Evolutionary conservation across 768 basidiomycete genomes (phyloP).

Genomic region (Holtermannia corniformis): DNA sequence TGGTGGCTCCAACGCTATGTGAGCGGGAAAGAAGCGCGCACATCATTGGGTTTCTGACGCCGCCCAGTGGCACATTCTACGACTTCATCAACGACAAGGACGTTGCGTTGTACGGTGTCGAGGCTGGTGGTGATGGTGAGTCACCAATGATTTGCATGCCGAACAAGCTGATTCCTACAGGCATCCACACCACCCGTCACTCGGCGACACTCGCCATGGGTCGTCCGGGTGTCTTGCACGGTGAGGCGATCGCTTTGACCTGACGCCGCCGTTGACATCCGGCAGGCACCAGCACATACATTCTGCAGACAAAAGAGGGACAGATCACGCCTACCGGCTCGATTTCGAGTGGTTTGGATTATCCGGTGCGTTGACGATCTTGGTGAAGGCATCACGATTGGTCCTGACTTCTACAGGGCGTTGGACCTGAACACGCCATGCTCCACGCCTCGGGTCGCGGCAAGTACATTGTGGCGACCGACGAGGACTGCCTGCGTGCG

Average conservation of each 20-base stretch:
- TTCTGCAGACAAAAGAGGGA: conserved; percentile 76
- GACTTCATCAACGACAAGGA: conserved; percentile 84
- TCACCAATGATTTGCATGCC: neutral
- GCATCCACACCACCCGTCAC: conserved; percentile 72
- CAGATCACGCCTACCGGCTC: conserved; percentile 98
- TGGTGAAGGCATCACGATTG: neutral
- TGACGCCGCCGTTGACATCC: too few relatives aligned
- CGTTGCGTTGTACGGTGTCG: conserved; percentile 84
- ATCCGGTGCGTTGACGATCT: conserved; percentile 42
- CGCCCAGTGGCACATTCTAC: conserved; percentile 75
- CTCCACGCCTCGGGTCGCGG: conserved; percentile 89
- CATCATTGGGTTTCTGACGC: neutral
- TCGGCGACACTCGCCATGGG: conserved; percentile 90
- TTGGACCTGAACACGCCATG: conserved; percentile 97
- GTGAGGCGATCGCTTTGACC: conserved; percentile 42
- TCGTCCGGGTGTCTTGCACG: conserved; percentile 87
- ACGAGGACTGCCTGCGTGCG: conserved; percentile 84
- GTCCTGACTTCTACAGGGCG: conserved; percentile 49
- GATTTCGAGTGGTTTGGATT: conserved; percentile 90
- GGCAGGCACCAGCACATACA: conserved; percentile 58
- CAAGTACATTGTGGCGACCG: conserved; percentile 85
- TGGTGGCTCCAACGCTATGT: conserved; percentile 90
- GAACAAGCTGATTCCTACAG: conserved; percentile 43
- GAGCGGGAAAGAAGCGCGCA: too few relatives aligned
- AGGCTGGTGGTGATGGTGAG: conserved; percentile 91